These are phyloP conservation scores for Pythium diclinum DNA, from an alignment of 352 stramenopile species.

Conservation along the genomic window DNA sequence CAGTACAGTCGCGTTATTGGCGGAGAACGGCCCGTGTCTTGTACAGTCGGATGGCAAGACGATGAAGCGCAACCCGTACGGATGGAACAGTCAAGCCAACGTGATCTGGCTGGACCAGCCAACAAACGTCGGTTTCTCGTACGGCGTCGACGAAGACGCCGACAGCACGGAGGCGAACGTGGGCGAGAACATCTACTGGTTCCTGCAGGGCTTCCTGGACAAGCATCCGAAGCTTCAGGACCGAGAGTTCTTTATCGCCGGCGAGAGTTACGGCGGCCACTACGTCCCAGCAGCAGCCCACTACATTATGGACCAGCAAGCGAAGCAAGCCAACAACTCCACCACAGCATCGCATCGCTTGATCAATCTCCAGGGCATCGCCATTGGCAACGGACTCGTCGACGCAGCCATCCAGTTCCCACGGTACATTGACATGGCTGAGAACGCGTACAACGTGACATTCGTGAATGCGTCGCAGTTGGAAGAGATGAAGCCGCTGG, in stretches of 20 bases:
- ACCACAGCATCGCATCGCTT: neutral
- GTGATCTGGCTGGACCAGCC: slow-evolving; percentile 53
- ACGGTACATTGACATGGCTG: neutral
- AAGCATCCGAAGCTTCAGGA: slow-evolving; percentile 41
- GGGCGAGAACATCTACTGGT: slow-evolving; percentile 51
- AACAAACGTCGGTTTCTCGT: slow-evolving; percentile 41
- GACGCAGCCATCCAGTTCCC: slow-evolving; percentile 35
- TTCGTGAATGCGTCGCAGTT: slow-evolving; percentile 20
- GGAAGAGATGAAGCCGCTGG: neutral
- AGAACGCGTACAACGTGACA: neutral
- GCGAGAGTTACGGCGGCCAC: slow-evolving; percentile 61
- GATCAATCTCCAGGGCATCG: slow-evolving; percentile 63
- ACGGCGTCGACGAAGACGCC: slow-evolving; percentile 29
- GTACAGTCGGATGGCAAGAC: slow-evolving; percentile 33
- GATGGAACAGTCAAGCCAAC: slow-evolving; percentile 50
- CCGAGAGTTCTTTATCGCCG: slow-evolving; percentile 47
- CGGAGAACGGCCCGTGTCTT: slow-evolving; percentile 52
- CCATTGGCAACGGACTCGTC: slow-evolving; percentile 73
- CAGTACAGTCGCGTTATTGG: slow-evolving; percentile 39
- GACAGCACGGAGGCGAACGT: slow-evolving; percentile 38
- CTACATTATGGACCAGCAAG: slow-evolving; percentile 30
- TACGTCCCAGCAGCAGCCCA: slow-evolving; percentile 43
- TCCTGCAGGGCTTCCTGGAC: slow-evolving; percentile 49
- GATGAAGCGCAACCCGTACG: slow-evolving; percentile 37
- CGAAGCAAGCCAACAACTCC: slow-evolving; percentile 30